These are phyloP conservation scores for Tetrapisispora arboricola DNA, from an alignment of 805 yeast species.

Conservation along the genomic window DNA sequence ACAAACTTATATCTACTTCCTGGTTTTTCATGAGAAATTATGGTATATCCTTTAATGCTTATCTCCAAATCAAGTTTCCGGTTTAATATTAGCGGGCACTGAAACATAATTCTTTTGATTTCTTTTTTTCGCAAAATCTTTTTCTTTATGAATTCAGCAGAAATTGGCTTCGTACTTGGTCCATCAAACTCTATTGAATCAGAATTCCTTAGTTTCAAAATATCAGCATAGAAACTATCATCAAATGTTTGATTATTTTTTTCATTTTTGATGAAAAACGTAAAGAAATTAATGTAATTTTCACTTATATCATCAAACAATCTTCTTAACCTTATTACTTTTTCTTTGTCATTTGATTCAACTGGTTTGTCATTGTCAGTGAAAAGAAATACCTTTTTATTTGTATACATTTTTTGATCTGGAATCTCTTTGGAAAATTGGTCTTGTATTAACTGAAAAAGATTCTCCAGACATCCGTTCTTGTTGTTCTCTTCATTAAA, in stretches of 20 bases:
- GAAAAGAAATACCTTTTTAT: constrained; percentile 55
- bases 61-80: constrained; percentile 39
- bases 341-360: constrained; percentile 28
- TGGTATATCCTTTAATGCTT: constrained; percentile 61
- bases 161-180: constrained; percentile 35
- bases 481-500: constrained; percentile 14
- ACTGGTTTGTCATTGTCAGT: constrained; percentile 69
- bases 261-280: constrained; percentile 43
- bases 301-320: constrained; percentile 48
- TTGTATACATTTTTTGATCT: constrained; percentile 37
- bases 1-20: constrained; percentile 39
- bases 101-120: constrained; percentile 51
- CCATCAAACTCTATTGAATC: constrained; percentile 25
- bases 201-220: constrained; percentile 31
- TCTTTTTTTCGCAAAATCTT: constrained; percentile 49
- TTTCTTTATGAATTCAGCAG: constrained; percentile 35
- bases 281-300: constrained; percentile 43
- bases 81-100: constrained; percentile 49
- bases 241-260: constrained; percentile 32
- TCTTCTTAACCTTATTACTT: constrained; percentile 42
- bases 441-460: constrained; percentile 44
- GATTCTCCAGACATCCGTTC: constrained; percentile 27
- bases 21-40: constrained; percentile 46
- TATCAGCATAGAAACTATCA: constrained; percentile 40
- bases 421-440: constrained; percentile 38